Evolutionary conservation across 805 yeast species (phyloP), one percentile per base, ranked within the genome.

Genomic region (Yamadazyma laniorum): DNA sequence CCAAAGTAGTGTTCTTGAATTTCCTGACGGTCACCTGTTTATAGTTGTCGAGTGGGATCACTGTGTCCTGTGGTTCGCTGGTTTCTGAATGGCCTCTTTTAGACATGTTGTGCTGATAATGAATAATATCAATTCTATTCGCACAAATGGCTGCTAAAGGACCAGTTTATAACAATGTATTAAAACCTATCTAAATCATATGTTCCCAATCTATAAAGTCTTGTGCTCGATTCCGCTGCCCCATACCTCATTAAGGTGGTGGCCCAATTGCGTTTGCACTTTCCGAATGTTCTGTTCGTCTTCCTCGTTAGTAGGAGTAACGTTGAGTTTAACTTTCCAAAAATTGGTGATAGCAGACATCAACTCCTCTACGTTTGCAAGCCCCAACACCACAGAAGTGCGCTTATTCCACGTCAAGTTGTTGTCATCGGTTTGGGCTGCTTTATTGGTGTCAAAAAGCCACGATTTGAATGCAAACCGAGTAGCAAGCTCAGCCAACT

Each of bases 401-500:
- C 48, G 44, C 7, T 35, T 35, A 42, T 63, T 56, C 59, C 61
- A 56, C 5, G 34, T 35, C 32, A 52, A 44, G 5, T 40, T 44
- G n/a, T 16, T 11, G 1, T n/a, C 18, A 14, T 41, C 37, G 4
- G 25, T 15, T 19, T 44, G 26, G 8, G 26, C 8, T 27, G 45
- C 44, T 6, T 39, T 40, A 12, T n/a, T 32, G 6, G 59, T 48
- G 8, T 52, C 58, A 37, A 63, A 63, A 12, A 67, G 48, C 88
- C 90, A 85, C 36, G 70, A 62, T 32, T 75, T 61, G 27, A 85
- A 62, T 0, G 96, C 90, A 57, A 70, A 91, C 44, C 93, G 67
- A 1, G 86, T 80, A 2, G 96, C 85, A 44, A 89, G 58, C 45
- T 84, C 91, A 0, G 96, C 95, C 37, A 91, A 63, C 44, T 88